Conservation (phyloP, 257 asterid species). For the Nicotiana noctiflora region DNA sequence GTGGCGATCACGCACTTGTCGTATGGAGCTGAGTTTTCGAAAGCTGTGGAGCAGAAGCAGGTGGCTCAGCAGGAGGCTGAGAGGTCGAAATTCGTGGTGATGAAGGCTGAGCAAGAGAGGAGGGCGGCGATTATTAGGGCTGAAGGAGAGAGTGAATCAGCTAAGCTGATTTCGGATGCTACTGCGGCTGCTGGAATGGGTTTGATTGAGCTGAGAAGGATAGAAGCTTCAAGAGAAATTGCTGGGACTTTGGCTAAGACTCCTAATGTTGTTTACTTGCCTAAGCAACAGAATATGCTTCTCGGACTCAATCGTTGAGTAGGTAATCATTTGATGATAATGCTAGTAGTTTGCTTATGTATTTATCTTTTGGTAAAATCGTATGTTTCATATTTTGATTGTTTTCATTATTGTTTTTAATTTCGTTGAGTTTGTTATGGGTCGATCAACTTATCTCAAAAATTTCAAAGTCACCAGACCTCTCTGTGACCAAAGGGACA, state of each 20-base stretch:
- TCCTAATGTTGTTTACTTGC: constrained; percentile 33
- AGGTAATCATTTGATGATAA: not conserved
- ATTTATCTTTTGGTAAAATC: not conserved
- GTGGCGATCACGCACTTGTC: constrained; percentile 94
- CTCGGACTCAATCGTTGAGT: constrained; percentile 40
- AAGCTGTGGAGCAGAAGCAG: constrained; percentile 97
- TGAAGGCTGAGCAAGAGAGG: constrained; percentile 70
- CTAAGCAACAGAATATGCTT: constrained; percentile 31
- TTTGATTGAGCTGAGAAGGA: constrained; percentile 32
- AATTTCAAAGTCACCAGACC: not conserved
- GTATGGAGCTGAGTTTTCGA: constrained; percentile 82
- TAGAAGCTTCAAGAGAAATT: constrained; percentile 43
- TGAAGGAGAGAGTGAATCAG: constrained; percentile 50
- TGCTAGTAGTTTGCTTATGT: not conserved
- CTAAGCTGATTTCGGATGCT: constrained; percentile 41
- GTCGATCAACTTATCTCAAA: not conserved
- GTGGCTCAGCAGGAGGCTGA: constrained; percentile 99
- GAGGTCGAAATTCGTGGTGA: constrained; percentile 84
- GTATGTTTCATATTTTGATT: not conserved
- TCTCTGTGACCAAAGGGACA: not conserved
- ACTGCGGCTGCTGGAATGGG: constrained; percentile 42
- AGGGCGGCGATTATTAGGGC: constrained; percentile 30
- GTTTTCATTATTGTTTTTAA: not conserved
- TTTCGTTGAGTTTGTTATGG: not conserved
- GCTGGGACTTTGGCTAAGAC: constrained; percentile 37